A percentile compares a stretch with the other conserved stretches of the same genome.
Evolutionary conservation across 2,329 filamentous ascomycete species (phyloP).

Genomic region (Pseudogymnoascus verrucosus): DNA sequence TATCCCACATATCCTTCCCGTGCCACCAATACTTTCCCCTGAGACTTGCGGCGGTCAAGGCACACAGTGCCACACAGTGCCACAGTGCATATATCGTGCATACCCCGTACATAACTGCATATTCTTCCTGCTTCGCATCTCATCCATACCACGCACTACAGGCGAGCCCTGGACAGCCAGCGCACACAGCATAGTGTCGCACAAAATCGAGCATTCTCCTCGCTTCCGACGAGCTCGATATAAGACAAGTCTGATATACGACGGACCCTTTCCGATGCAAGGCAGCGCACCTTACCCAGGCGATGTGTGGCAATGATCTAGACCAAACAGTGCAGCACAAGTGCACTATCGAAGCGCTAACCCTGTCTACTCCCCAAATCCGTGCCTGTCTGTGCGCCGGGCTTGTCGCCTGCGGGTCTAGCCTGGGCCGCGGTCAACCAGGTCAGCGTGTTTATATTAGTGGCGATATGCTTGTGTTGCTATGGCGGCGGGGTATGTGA

Average conservation of each 20-base stretch:
- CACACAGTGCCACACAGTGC: neutral
- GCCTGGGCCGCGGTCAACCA: neutral
- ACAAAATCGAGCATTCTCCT: neutral
- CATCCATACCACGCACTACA: neutral
- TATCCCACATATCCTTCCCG: neutral
- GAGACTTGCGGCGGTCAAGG: neutral
- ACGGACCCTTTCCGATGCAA: neutral
- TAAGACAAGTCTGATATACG: neutral
- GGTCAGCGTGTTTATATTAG: neutral
- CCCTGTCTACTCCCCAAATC: neutral
- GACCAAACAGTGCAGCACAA: neutral
- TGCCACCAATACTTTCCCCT: neutral
- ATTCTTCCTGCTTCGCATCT: neutral
- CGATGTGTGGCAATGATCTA: neutral
- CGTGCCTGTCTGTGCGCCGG: neutral
- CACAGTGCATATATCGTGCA: neutral
- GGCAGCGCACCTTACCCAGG: neutral
- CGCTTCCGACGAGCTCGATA: neutral
- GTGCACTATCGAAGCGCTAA: neutral
- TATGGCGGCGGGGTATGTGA: neutral
- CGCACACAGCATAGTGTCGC: slow-evolving; percentile 2
- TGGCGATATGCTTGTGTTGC: neutral
- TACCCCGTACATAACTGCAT: slow-evolving; percentile 4
- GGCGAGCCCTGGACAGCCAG: neutral
- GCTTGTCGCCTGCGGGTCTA: neutral